Conservation (phyloP, 2,329 filamentous ascomycete genomes). For the Pestalotiopsis sp. region DNA sequence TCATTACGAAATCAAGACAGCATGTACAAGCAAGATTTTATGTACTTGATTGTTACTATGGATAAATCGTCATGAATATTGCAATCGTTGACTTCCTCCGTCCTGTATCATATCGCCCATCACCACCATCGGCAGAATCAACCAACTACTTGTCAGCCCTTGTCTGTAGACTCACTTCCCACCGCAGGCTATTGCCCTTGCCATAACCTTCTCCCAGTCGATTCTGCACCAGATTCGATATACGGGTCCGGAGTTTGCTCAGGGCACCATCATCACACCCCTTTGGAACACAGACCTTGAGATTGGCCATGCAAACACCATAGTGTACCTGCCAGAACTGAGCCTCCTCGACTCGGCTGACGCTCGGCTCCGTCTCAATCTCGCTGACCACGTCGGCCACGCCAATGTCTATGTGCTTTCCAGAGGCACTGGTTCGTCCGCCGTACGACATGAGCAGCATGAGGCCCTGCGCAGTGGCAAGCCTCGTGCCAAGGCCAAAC, state of each 20-base stretch:
- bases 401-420: conserved; percentile 44
- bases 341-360: conserved; percentile 82
- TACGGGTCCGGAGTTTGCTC: conserved; percentile 72
- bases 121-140: neutral
- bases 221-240: conserved; percentile 80
- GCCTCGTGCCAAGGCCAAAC: conserved; percentile 81
- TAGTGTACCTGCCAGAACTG: conserved; percentile 99
- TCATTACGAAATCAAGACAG: neutral
- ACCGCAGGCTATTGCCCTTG: conserved; percentile 74
- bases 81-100: neutral
- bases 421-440: conserved; percentile 33
- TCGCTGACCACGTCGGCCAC: conserved; percentile 80
- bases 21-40: neutral
- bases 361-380: conserved; percentile 77
- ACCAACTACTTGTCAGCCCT: conserved; percentile 33
- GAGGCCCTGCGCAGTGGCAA: conserved; percentile 83
- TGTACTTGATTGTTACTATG: neutral
- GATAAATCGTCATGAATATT: neutral
- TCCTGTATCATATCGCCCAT: neutral
- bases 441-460: conserved; percentile 95
- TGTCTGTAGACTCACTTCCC: conserved; percentile 92
- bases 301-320: conserved; percentile 91
- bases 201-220: conserved; percentile 88
- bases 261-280: conserved; percentile 72
- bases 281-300: conserved; percentile 73